Percentiles rank a stretch among this genome's conserved stretches.
phyloP scores from a whole-genome alignment of 495 filamentous ascomycete species.

The Neurospora sp. region DNA sequence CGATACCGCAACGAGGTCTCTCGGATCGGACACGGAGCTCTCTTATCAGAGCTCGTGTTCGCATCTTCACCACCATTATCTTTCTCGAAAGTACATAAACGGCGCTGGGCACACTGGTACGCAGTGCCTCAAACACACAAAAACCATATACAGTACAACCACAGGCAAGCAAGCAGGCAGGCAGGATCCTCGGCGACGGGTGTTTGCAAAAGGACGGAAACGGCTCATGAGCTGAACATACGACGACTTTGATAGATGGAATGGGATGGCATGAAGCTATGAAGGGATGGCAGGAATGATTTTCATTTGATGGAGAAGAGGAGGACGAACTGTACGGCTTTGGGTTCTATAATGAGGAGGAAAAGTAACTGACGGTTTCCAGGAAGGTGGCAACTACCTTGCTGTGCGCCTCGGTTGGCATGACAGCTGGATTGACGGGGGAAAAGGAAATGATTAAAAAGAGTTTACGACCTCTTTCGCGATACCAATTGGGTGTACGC shows the following conservation, averaged over 20 bases:
- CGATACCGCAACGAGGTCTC: background rate
- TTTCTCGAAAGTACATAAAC: background rate
- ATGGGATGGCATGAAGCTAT: background rate
- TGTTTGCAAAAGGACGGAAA: background rate
- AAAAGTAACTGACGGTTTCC: background rate
- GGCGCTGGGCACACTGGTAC: background rate
- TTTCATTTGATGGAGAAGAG: background rate
- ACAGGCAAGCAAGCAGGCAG: background rate
- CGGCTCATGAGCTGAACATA: background rate
- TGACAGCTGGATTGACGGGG: background rate
- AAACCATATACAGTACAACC: background rate
- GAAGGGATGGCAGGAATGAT: background rate
- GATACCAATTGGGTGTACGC: background rate
- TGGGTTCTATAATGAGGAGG: background rate
- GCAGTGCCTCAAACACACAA: background rate
- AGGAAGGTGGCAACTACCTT: background rate
- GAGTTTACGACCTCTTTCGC: background rate
- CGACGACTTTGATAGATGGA: background rate
- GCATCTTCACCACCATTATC: background rate
- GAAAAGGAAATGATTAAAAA: background rate
- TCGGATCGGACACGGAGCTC: background rate
- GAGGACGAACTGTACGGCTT: background rate
- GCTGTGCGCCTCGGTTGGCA: background rate
- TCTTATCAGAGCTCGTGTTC: background rate
- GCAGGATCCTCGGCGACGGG: background rate